Evolutionary conservation across 2,329 filamentous ascomycete species (phyloP), one percentile per base, ranked within the genome.

Genomic region (Fusarium sp.): DNA sequence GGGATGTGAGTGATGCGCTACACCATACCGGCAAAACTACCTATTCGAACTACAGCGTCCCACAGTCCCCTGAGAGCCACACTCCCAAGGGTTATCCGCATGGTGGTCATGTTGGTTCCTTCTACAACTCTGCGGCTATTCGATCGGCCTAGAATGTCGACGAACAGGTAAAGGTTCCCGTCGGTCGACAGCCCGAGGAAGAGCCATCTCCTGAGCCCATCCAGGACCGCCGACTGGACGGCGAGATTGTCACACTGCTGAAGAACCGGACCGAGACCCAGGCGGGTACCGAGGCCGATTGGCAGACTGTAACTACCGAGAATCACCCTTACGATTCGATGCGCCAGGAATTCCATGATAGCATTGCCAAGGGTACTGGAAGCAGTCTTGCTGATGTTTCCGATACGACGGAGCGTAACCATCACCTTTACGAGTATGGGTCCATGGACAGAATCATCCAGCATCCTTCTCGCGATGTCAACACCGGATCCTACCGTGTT

Each of bases 381-480:
- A 86, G 83, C 71, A 88, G 86, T 65, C 72, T 88, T 25, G 86
- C 86, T 3, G 82, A 87, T 67, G 81, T 84, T 8, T 87, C 86
- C 1, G 85, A 87, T 50, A 70, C 70, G 10, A 68, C 66, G 13
- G 67, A 71, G 25, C 77, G 66, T 31, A 71, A 74, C 6, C 63
- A 69, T 4, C 61, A 72, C 25, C 74, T 65, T 18, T 69, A 71
- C 35, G 72, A 79, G 14, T 71, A 78, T 40, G 73, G 63, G 6
- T 77, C 78, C 6, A 71, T 68, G 13, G 79, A 80, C 10, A 76
- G 66, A 59, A 79, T 81, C 29, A 75, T 80, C 56, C 77, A 77
- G 25, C 78, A 81, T 35, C 79, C 78, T 27, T 60, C 65, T 22
- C 68, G 65, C 13, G 66, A 50, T 33, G 60, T 29, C 0, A 59